Conservation (phyloP, 805 yeast species). For the Suhomyces pyralidae region DNA sequence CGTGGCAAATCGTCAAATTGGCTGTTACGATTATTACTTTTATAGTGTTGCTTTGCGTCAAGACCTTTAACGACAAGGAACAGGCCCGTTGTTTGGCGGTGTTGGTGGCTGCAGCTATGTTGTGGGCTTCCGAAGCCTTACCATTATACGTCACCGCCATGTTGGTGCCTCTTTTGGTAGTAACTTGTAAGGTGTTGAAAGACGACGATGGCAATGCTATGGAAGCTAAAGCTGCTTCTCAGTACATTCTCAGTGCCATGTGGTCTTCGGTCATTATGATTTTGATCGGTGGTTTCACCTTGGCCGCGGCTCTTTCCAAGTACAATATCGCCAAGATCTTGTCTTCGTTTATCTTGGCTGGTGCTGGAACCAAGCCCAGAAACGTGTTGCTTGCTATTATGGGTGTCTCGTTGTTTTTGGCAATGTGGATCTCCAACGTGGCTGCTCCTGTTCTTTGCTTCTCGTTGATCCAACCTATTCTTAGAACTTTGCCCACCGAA, state of each 20-base stretch:
- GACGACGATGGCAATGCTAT: constrained; percentile 47
- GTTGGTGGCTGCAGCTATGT: constrained; percentile 51
- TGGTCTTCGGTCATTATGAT: constrained; percentile 94
- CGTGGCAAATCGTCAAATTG: constrained; percentile 49
- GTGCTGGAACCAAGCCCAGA: constrained; percentile 84
- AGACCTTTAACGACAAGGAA: constrained; percentile 63
- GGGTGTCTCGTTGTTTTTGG: constrained; percentile 79
- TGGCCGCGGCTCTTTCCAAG: constrained; percentile 92
- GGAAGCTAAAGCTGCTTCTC: constrained; percentile 67
- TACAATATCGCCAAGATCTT: constrained; percentile 83
- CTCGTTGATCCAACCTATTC: constrained; percentile 85
- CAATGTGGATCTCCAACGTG: constrained; percentile 96
- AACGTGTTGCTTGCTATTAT: constrained; percentile 74
- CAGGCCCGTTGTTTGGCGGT: constrained; percentile 71
- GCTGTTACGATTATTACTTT: constrained; percentile 50
- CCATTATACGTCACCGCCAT: constrained; percentile 50
- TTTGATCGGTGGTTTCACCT: constrained; percentile 86
- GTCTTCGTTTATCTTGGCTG: constrained; percentile 75
- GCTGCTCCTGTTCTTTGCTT: constrained; percentile 95
- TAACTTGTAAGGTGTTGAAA: constrained; percentile 49
- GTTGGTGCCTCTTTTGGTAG: constrained; percentile 47
- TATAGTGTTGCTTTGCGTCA: constrained; percentile 47
- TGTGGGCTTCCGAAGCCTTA: constrained; percentile 53
- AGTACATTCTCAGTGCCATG: constrained; percentile 80
- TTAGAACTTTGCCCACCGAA: constrained; percentile 77